Base-by-base conservation (phyloP, 208 protist genomes). In the Wallacemonas sp. region DNA sequence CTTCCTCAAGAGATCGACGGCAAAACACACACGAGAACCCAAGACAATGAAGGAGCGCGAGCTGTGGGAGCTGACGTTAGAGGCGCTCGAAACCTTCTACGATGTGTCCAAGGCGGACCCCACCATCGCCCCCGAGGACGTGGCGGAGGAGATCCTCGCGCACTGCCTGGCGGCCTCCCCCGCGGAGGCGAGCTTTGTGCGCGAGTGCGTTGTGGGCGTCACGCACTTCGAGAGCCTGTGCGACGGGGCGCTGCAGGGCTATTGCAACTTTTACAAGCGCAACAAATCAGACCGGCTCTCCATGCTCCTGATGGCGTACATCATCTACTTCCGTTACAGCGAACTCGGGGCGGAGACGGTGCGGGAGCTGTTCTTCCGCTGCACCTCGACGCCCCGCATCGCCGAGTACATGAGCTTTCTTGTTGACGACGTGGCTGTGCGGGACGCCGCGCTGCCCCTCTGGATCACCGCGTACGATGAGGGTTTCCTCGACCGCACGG, bases 251-350 rank as follows among this genome's bases (percentile, higher is more conserved):
- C 72, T 92, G 6, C 75, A 88, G 44, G 89, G 89, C 21, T 95
- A 90, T 65, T 87, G 83, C 36, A 72, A 76, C 56, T 78, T 74
- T 52, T 70, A 74, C 54, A 88, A 87, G 38, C 85, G 84, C 55
- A 92, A 86, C 63, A 58, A 64, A n/a, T 58, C 56, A 5, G 61
- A 78, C 63, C 74, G 54, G 24, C 17, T 65, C 12, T 71, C 86
- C 23, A 90, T 95, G 82, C 86, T 89, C 47, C 71, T 95, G 36
- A 76, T 87, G 3, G 82, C 86, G 2, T 92, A 91, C 69, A 38
- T 95, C 26, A 36, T 91, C 24, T 64, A 91, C n/a, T 95, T 93
- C 56, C 69, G 76, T 30, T 90, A 87, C 61, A 58, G 38, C 19
- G 54, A 72, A 1, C 30, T 95, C 12, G 81, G 81, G 27, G 76